Conservation (phyloP, 176 grass and related monocot genomes). For the Luzula sylvatica region DNA sequence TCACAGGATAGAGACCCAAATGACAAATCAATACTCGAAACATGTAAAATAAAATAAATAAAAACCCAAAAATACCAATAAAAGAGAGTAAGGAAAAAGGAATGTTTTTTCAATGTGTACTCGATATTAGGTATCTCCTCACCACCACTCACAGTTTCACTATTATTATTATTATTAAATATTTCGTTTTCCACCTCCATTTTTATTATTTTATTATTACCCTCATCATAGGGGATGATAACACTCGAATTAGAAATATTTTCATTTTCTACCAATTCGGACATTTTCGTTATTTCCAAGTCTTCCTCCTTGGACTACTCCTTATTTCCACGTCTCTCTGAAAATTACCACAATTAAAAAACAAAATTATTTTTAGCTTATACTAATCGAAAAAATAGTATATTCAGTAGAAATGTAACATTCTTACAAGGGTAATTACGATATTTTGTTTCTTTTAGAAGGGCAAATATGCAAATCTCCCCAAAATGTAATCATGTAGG, state of each 20-base stretch:
- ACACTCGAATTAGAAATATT: no score
- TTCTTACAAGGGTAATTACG: no score
- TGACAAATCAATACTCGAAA: conserved; percentile 18
- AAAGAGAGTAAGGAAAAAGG: conserved; percentile 48
- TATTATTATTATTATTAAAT: conserved; percentile 20
- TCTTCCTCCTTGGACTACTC: conserved; percentile 21
- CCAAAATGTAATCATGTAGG: background rate
- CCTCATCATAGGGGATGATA: conserved; percentile 14
- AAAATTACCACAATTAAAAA: conserved; percentile 10
- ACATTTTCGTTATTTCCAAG: conserved; percentile 12
- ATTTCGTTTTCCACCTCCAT: conserved; percentile 25
- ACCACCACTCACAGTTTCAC: conserved; percentile 47
- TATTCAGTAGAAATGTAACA: no score
- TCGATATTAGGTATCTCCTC: conserved; percentile 94
- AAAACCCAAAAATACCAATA: background rate
- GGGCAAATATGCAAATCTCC: no score
- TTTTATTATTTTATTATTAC: no score
- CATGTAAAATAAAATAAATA: conserved; percentile 18
- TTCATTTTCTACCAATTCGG: conserved; percentile 6
- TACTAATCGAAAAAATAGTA: background rate
- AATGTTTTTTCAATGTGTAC: conserved; percentile 98
- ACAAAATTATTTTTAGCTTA: conserved; percentile 9
- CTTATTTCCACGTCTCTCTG: conserved; percentile 81
- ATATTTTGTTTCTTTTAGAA: no score
- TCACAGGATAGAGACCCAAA: conserved; percentile 31